Evolutionary conservation across 768 basidiomycete species (phyloP), one percentile per base, ranked within the genome.

Genomic region (Inosperma sp.): DNA sequence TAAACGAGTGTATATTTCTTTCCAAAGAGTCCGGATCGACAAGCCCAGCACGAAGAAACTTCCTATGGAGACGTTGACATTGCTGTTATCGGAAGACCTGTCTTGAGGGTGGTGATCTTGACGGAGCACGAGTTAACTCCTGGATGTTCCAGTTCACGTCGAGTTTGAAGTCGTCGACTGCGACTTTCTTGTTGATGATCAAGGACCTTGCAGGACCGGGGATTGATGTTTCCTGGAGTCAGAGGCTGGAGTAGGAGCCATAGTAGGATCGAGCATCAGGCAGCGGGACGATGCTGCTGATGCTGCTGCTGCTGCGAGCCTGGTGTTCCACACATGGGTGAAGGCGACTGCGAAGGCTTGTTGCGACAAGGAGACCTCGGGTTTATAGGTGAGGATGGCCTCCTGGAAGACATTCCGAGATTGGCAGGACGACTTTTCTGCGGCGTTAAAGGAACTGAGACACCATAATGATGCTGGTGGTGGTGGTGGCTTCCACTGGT

Each of bases 1-100:
- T 62, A 99, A 75, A 47, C 96, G 79, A 13, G 93, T 93, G 67
- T 85, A 99, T 51, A 98, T 92, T 61, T 98, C 95, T 69, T 88
- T 88, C 96, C 96, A 99, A 0, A 96, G 96, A 0, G 96, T 98
- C 96, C 96, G 98, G 56, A 99, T 96, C 19, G 91, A 94, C 56
- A 99, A 76, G 8, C 96, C 96, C 22, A 99, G 78, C 2, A 84
- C 75, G 66, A 99, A 99, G 16, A 90, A 92, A 16, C 94, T 81
- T 7, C 81, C 85, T 41, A 95, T 86, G 62, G 86, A 89, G 77
- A 94, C 93, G 59, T 95, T 86, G 56, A 95, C 93, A n/a, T n/a
- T n/a, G n/a, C n/a, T n/a, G n/a, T n/a, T n/a, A n/a, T n/a, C n/a
- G n/a, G n/a, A n/a, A n/a, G n/a, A n/a, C n/a, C n/a, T n/a, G n/a